These are phyloP conservation scores for Colletotrichum lentis DNA, from an alignment of 2,329 filamentous ascomycete genomes.

Conservation along the genomic window DNA sequence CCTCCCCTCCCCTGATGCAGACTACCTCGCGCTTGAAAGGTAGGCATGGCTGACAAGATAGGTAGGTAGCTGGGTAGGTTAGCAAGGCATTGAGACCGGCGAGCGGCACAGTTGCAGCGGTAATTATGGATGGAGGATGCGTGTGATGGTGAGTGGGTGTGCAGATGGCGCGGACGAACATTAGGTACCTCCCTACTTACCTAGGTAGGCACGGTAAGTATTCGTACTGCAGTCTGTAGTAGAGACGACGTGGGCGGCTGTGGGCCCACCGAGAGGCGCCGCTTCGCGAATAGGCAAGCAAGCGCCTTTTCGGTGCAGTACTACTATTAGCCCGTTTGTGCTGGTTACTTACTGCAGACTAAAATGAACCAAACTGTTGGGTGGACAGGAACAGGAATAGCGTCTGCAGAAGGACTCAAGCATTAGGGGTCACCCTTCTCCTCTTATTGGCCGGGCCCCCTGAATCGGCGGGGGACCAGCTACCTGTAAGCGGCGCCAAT, in stretches of 20 bases:
- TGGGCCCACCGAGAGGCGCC: constrained; percentile 1
- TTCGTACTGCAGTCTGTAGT: too few species aligned
- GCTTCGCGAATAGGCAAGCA: constrained; percentile 20
- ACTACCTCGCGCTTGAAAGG: not conserved
- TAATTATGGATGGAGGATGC: constrained; percentile 4
- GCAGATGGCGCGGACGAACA: not conserved
- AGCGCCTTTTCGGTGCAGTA: constrained; percentile 1
- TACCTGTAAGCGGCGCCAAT: constrained; percentile 28
- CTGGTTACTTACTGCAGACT: not conserved
- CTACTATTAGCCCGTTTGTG: not conserved
- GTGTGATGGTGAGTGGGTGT: constrained; percentile 8
- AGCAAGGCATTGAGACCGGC: constrained; percentile 7
- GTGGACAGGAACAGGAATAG: constrained; percentile 30
- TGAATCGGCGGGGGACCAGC: not conserved
- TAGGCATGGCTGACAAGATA: not conserved
- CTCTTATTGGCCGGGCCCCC: constrained; percentile 14
- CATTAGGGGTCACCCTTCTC: constrained; percentile 4
- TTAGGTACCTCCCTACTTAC: too few species aligned
- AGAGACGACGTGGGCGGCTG: constrained; percentile 16
- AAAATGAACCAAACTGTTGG: constrained; percentile 4
- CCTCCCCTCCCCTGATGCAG: constrained; percentile 15
- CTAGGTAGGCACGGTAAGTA: too few species aligned
- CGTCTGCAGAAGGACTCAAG: not conserved
- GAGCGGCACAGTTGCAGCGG: constrained; percentile 8
- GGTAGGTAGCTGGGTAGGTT: not conserved